Percentiles rank a stretch among this genome's conserved stretches.
Evolutionary conservation across 179 eudicot species (phyloP).

Genomic region (Spergularia azorica): DNA sequence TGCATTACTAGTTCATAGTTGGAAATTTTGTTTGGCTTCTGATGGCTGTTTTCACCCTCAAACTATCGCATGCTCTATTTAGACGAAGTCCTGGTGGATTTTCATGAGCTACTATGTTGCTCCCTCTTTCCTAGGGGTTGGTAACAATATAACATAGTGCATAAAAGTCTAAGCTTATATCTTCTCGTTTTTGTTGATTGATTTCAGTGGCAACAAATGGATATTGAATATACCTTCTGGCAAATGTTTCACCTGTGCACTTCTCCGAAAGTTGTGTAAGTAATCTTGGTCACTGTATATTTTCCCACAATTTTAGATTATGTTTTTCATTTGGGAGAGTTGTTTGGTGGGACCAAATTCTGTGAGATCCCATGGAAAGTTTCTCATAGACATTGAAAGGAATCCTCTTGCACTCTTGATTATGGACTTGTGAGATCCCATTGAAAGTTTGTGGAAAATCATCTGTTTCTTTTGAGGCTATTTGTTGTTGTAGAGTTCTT

Average conservation of each 20-base stretch:
- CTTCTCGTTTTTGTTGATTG: conserved; percentile 11
- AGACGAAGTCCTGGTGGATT: not conserved
- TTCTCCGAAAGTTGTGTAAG: conserved; percentile 99
- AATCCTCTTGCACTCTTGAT: not conserved
- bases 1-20: not conserved
- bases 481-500: too few species aligned
- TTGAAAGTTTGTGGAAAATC: too few species aligned
- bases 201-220: conserved; percentile 98
- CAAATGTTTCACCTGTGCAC: conserved; percentile 98
- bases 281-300: conserved; percentile 27
- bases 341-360: not conserved
- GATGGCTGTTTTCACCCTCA: not conserved
- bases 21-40: not conserved
- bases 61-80: not conserved
- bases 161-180: conserved; percentile 5
- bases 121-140: not conserved
- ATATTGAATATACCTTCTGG: conserved; percentile 96
- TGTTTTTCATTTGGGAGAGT: not conserved
- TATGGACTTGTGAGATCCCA: not conserved
- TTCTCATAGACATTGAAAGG: not conserved
- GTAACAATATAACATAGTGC: not conserved
- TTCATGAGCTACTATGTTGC: not conserved
- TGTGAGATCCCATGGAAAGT: not conserved
- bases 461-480: too few species aligned
- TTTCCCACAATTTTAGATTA: not conserved